Evolutionary conservation across 2,329 filamentous ascomycete genomes (phyloP), one percentile per base, ranked within the genome.

Genomic region (Aureobasidium pullulans): DNA sequence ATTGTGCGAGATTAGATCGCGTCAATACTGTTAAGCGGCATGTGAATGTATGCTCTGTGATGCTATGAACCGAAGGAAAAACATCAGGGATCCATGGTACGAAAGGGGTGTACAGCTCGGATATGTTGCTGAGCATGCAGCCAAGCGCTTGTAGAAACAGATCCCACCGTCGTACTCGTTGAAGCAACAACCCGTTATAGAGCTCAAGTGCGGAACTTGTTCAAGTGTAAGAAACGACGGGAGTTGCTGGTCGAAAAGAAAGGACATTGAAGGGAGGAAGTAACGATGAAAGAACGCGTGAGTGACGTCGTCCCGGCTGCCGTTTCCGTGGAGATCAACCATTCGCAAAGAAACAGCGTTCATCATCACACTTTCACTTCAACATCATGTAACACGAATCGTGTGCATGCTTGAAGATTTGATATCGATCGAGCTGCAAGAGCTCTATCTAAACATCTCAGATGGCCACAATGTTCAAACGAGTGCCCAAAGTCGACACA

Each of bases 381-480:
- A 16, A 31, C 23, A 53, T 19, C 39, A 56, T 56, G 52, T 56
- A 46, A 56, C 39, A 37, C 52, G 13, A 23, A 28, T 3, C 23
- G 11, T 8, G 28, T 31, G 6, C 52, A 36, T 29, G 31, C 31
- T 16, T 37, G 15, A 13, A 37, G 39, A 34, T 40, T 23, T 29
- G 8, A 46, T 44, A 11, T 10, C 23, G 15, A n/a, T 19, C 19
- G 28, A 11, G 13, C 19, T 19, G 11, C 29, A 36, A 28, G 19
- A 16, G 2, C 6, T 10, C n/a, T 31, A 16, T 39, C 16, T 11
- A 52, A 5, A 3, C 5, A 54, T 7, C 10, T 16, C 5, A 6
- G 6, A 54, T 54, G 39, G 42, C 42, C 31, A 34, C 28, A 15
- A 62, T 57, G 46, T 62, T 60, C 34, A 58, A 52, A 32, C 44